A percentile compares a stretch with the other conserved stretches of the same genome.
phyloP scores from a whole-genome alignment of 2,329 filamentous ascomycete genomes.

The Phaeosphaeria sp. region DNA sequence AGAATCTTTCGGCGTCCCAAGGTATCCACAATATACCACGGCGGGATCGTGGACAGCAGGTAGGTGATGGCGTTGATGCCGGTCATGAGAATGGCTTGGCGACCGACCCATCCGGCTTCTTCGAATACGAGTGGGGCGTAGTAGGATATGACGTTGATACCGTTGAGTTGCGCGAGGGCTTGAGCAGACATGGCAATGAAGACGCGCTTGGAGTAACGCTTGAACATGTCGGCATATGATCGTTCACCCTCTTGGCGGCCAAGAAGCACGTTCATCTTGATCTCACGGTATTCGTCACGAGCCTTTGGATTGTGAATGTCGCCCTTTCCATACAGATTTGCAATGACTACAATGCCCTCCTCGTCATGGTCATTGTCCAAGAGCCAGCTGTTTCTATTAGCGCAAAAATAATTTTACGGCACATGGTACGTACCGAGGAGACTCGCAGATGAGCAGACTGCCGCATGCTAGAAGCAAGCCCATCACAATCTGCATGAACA shows the following conservation, averaged over 20 bases:
- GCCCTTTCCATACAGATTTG: conserved; percentile 93
- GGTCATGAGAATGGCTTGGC: conserved; percentile 93
- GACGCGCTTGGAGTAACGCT: conserved; percentile 85
- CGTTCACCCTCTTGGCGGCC: conserved; percentile 95
- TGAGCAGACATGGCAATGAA: conserved; percentile 99
- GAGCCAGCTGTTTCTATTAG: conserved; percentile 73
- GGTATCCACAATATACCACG: conserved; percentile 94
- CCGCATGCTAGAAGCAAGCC: conserved; percentile 83
- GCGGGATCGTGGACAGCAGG: conserved; percentile 87
- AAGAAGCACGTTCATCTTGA: conserved; percentile 96
- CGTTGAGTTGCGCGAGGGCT: conserved; percentile 92
- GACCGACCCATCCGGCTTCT: conserved; percentile 92
- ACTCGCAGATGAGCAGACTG: conserved; percentile 93
- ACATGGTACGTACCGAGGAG: conserved; percentile 72
- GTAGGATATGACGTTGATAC: conserved; percentile 99
- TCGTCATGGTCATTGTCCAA: conserved; percentile 98
- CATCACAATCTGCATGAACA: conserved; percentile 95
- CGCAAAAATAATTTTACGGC: not conserved
- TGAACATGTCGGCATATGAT: conserved; percentile 93
- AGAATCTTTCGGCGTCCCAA: conserved; percentile 91
- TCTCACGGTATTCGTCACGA: conserved; percentile 94
- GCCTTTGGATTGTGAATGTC: conserved; percentile 94
- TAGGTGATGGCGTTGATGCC: conserved; percentile 95
- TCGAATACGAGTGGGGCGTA: conserved; percentile 97
- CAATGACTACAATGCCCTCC: conserved; percentile 97